Evolutionary conservation across 2,329 filamentous ascomycete genomes (phyloP).

Genomic region (Trichoderma asperellum): DNA sequence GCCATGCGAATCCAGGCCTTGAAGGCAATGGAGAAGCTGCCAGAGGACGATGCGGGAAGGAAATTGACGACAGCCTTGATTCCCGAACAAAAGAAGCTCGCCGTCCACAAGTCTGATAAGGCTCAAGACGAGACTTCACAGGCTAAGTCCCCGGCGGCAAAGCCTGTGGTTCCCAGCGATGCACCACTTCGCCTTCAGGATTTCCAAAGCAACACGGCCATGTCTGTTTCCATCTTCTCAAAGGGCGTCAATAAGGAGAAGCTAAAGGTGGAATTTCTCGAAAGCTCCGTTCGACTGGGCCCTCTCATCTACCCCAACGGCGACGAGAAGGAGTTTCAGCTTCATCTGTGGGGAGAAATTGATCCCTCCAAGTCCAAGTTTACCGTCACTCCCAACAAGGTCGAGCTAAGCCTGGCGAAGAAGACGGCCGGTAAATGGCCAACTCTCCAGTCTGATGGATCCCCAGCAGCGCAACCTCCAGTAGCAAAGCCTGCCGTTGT

Average conservation of each 20-base stretch:
- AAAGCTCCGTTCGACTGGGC: slow-evolving; percentile 37
- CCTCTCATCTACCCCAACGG: slow-evolving; percentile 46
- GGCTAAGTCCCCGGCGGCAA: slow-evolving; percentile 15
- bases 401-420: slow-evolving; percentile 78
- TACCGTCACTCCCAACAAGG: slow-evolving; percentile 73
- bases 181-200: slow-evolving; percentile 40
- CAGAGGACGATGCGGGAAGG: slow-evolving; percentile 50
- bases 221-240: slow-evolving; percentile 49
- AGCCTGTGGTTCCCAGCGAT: slow-evolving; percentile 34
- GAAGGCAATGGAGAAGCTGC: slow-evolving; percentile 48
- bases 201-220: slow-evolving; percentile 42
- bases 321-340: slow-evolving; percentile 65
- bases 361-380: slow-evolving; percentile 63
- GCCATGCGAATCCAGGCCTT: slow-evolving; percentile 55
- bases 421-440: slow-evolving; percentile 70
- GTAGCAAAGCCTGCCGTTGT: slow-evolving; percentile 22
- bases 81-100: slow-evolving; percentile 41
- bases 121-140: neutral
- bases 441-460: slow-evolving; percentile 31
- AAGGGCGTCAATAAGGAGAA: slow-evolving; percentile 48
- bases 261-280: slow-evolving; percentile 45
- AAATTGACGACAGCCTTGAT: slow-evolving; percentile 47
- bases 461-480: neutral
- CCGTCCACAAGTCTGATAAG: slow-evolving; percentile 28
- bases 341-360: slow-evolving; percentile 67